phyloP scores from a whole-genome alignment of 805 yeast genomes.

The Cyberlindnera saturnus region DNA sequence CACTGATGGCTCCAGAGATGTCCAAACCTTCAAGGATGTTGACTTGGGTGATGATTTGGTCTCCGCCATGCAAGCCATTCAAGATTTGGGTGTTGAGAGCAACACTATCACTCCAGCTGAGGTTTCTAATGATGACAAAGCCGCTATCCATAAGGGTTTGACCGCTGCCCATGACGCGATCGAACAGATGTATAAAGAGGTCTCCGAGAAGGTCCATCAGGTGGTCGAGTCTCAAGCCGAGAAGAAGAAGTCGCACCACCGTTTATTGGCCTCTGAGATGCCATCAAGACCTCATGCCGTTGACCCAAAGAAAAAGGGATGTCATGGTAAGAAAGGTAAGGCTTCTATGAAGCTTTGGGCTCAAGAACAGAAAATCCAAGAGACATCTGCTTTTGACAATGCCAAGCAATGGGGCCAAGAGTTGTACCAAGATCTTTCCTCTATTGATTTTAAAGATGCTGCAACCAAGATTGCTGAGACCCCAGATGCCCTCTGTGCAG shows the following conservation, averaged over 20 bases:
- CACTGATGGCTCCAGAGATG: conserved; percentile 10
- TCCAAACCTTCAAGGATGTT: conserved; percentile 10
- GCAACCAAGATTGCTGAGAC: conserved; percentile 5
- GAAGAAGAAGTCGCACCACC: not conserved
- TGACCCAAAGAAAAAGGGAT: not conserved
- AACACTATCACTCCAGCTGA: not conserved
- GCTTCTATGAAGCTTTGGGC: not conserved
- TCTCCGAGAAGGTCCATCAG: conserved; percentile 4
- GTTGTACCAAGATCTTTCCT: conserved; percentile 10
- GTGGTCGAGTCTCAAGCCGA: conserved; percentile 3
- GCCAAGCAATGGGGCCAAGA: conserved; percentile 7
- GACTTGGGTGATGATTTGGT: conserved; percentile 18
- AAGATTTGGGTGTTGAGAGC: not conserved
- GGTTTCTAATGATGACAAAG: not conserved
- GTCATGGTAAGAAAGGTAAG: not conserved
- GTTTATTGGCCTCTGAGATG: not conserved
- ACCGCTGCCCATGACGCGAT: conserved; percentile 3
- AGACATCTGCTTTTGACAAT: conserved; percentile 2
- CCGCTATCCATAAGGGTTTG: no score
- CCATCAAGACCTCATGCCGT: not conserved
- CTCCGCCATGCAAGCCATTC: conserved; percentile 6
- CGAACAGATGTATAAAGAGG: conserved; percentile 4
- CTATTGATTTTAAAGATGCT: conserved; percentile 12
- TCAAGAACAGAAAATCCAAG: not conserved
- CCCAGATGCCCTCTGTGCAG: conserved; percentile 9